Percentiles rank a stretch among this genome's conserved stretches.
Conservation (phyloP, 2,329 filamentous ascomycete species). For the Beauveria medogensis region DNA sequence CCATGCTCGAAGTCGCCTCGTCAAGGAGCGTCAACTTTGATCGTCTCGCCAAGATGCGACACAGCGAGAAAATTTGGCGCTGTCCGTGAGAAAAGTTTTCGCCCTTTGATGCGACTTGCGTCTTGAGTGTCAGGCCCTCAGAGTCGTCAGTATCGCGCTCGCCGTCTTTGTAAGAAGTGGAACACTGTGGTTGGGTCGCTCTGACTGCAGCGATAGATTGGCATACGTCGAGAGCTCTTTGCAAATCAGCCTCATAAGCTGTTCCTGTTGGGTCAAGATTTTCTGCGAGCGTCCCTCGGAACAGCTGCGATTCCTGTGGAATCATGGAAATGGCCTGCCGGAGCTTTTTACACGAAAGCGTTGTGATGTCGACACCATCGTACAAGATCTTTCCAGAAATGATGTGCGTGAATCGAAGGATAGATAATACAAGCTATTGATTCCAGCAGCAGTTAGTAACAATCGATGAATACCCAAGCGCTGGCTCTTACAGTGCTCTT, state of each 20-base stretch:
- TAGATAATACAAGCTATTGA: conserved; percentile 39
- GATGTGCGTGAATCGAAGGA: conserved; percentile 47
- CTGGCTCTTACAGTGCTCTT: conserved; percentile 61
- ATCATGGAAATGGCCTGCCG: conserved; percentile 50
- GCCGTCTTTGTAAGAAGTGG: conserved; percentile 8
- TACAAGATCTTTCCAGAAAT: conserved; percentile 45
- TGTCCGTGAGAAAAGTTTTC: conserved; percentile 52
- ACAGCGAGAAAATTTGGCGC: conserved; percentile 50
- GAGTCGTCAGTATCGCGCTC: conserved; percentile 15
- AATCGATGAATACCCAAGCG: background rate
- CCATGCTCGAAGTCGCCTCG: conserved; percentile 52
- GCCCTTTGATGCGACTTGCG: conserved; percentile 42
- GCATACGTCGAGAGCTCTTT: conserved; percentile 53
- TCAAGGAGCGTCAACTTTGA: conserved; percentile 49
- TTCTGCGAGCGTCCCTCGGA: conserved; percentile 42
- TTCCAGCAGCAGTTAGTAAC: background rate
- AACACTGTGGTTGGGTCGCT: conserved; percentile 25
- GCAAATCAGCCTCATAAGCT: conserved; percentile 43
- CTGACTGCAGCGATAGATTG: conserved; percentile 48
- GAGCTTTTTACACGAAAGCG: conserved; percentile 39
- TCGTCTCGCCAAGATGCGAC: conserved; percentile 45
- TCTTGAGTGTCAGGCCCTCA: conserved; percentile 30
- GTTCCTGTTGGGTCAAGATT: conserved; percentile 59
- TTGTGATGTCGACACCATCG: conserved; percentile 47
- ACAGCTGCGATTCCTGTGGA: conserved; percentile 51